phyloP scores from a whole-genome alignment of 495 filamentous ascomycete species.

The Zalerion maritima region DNA sequence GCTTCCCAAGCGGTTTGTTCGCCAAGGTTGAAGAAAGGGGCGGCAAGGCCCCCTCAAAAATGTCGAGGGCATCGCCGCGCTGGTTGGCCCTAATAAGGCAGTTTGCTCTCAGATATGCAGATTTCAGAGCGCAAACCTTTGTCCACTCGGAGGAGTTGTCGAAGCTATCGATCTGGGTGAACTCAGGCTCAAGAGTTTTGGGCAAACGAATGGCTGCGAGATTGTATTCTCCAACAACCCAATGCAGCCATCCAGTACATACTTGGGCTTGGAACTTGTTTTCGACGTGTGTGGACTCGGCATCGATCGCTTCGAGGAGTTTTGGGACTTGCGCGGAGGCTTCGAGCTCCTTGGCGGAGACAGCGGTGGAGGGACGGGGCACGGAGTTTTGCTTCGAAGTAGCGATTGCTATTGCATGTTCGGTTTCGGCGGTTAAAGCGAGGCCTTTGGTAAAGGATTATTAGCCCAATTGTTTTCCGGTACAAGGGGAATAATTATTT shows the following conservation, averaged over 20 bases:
- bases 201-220: slow-evolving; percentile 48
- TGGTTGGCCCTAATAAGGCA: slow-evolving; percentile 44
- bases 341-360: slow-evolving; percentile 17
- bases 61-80: slow-evolving; percentile 41
- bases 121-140: slow-evolving; percentile 64
- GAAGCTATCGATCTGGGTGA: slow-evolving; percentile 33
- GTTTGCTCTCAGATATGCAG: slow-evolving; percentile 57
- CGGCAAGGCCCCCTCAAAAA: slow-evolving; percentile 47
- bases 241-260: slow-evolving; percentile 73
- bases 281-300: slow-evolving; percentile 39
- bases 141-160: slow-evolving; percentile 52
- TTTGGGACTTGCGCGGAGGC: slow-evolving; percentile 42
- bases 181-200: slow-evolving; percentile 38
- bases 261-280: slow-evolving; percentile 68
- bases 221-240: slow-evolving; percentile 51
- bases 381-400: slow-evolving; percentile 27
- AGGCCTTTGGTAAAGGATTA: slow-evolving; percentile 52
- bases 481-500: slow-evolving; percentile 4
- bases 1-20: slow-evolving; percentile 31
- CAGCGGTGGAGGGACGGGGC: slow-evolving; percentile 25
- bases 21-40: slow-evolving; percentile 36
- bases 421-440: slow-evolving; percentile 57
- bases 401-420: slow-evolving; percentile 44
- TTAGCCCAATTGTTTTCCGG: slow-evolving; percentile 2
- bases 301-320: slow-evolving; percentile 52